Base-by-base conservation (phyloP, 768 basidiomycete species). In the Austroboletus eburneus region DNA sequence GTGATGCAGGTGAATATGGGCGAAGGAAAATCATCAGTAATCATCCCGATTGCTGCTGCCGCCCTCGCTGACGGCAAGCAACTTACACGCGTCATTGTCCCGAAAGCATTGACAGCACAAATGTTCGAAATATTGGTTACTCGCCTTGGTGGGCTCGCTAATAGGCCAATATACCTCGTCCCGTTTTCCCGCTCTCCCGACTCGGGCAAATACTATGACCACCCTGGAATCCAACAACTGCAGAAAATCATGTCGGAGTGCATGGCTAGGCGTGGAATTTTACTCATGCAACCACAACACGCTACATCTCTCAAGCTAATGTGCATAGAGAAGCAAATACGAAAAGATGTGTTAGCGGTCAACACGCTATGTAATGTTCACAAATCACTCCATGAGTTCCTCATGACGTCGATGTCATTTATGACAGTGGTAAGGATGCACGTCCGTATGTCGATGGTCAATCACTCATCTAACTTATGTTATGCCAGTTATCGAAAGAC, bases 281-380 rank as follows among this genome's bases (percentile, higher is more conserved):
- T 77, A 13, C 59, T 79, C 3, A 51, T 62, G 10, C 77, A 79
- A 35, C 77, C 76, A 1, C 75, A 79, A 39, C 75, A 79, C 10
- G 7, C 18, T 17, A 7, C 17, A 18, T 35, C 74, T 0, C 72
- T 72, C 50, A 65, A 69, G 45, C 61, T 79, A 23, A 69, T 71
- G 69, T 64, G 64, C 0, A 53, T 77, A 16, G 69, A 76, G 32
- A 56, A 44, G 37, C 54, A 58, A 14, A 42, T 65, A 5, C 18
- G 30, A 9, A 35, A 17, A 35, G 17, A 17, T 7, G 4, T 17
- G 10, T 35, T 18, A 5, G 34, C 6, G 5, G 6, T 17, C 6
- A 13, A 17, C 34, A 4, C 30, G 13, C 9, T 32, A 10, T 13
- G 4, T 9, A 32, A 6, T 4, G 9, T 32, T 4, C 30, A 32